Evolutionary conservation across 116 monocot species (phyloP), one percentile per base, ranked within the genome.

Genomic region (Cymodocea nodosa): DNA sequence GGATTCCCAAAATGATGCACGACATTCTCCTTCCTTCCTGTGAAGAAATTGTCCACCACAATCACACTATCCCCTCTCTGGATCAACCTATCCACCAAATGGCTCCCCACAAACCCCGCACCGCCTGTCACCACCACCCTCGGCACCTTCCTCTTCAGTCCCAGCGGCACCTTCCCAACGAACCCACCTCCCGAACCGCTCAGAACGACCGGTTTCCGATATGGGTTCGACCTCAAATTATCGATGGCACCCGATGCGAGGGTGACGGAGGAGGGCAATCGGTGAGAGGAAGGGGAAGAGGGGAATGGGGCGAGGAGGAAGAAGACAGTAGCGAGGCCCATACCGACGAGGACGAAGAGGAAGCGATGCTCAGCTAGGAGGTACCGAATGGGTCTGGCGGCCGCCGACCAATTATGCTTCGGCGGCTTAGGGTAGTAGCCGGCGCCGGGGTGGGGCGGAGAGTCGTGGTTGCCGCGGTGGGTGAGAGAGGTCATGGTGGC

Each of bases 11-110:
- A 87, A 71, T 90, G 94, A 58, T 94, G 94, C 90, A 83, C 79
- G 19, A 94, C 85, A 76, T 94, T 94, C 80, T 94, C 87, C 83
- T 94, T 94, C 69, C 79, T 77, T 67, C 94, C 90, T 17, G 94
- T 94, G 73, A 94, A 94, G 77, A 94, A 90, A 59, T 94, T 94
- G 52, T 94, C 94, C 16, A 94, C 90, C 34, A 94, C 94, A 65
- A 94, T 94, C 63, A 95, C 95, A 69, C 59, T 79, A 50, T 95
- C 95, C 11, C 95, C 95, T 52, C 90, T 75, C 60, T 48, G 83
- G 8, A 95, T 82, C 77, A 95, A 71, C 35, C 90, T 66, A 65
- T 95, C 95, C 73, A 95, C 95, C 23, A 95, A 81, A 63, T 95
- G 95, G 73, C 81, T 81, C 35, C 95, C 95, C 23, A 95, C 95